Conservation (phyloP, 2,329 filamentous ascomycete genomes). For the Boeremia lycopersici region DNA sequence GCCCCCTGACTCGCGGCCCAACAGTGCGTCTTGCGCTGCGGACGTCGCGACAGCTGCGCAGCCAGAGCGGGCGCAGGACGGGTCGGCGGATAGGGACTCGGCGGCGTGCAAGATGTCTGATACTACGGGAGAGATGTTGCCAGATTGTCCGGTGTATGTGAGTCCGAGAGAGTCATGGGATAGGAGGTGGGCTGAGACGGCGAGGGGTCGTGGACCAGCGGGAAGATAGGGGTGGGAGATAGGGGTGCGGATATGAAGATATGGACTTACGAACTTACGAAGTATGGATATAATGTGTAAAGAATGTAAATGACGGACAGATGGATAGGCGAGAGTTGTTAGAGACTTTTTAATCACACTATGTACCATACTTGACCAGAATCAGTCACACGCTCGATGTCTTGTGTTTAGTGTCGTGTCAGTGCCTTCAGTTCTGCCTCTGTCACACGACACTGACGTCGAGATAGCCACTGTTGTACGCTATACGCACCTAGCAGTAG, state of each 20-base stretch:
- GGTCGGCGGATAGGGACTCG: not conserved
- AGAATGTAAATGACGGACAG: not conserved
- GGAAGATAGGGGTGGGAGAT: not conserved
- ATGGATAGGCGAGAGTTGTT: not conserved
- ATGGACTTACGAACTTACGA: not conserved
- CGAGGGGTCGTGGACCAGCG: not conserved
- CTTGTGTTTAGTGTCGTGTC: not conserved
- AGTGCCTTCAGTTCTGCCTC: not conserved
- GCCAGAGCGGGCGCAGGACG: not conserved
- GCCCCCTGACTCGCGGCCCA: not conserved
- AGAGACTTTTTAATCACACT: not conserved
- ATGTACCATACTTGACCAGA: not conserved
- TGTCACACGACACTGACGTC: not conserved
- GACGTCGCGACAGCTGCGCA: not conserved
- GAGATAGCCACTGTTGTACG: slow-evolving; percentile 3
- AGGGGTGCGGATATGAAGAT: not conserved
- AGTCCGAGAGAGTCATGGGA: not conserved
- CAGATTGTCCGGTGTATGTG: not conserved
- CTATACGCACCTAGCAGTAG: not conserved
- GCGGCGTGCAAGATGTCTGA: not conserved
- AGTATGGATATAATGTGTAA: not conserved
- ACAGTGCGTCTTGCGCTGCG: not conserved
- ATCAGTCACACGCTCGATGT: not conserved
- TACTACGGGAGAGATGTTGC: not conserved
- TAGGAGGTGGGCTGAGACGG: not conserved